These are phyloP conservation scores for Nitzschia sp. DNA, from an alignment of 108 stramenopile species.

Conservation along the genomic window DNA sequence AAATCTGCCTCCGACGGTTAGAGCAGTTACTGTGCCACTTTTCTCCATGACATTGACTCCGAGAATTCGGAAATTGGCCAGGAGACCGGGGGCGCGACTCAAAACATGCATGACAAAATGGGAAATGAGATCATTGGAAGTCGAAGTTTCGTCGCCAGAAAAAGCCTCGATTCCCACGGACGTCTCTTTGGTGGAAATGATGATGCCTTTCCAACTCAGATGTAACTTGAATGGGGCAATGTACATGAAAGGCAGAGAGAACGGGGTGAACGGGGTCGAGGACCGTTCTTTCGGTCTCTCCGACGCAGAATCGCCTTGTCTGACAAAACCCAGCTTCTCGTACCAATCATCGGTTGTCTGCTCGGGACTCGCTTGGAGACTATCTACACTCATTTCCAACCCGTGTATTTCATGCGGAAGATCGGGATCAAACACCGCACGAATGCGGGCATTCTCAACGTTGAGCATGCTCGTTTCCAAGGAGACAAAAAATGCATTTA, in stretches of 20 bases:
- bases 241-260: conserved; percentile 13
- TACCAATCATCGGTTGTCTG: conserved; percentile 14
- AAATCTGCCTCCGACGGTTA: neutral
- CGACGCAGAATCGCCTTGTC: neutral
- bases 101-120: conserved; percentile 15
- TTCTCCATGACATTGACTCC: conserved; percentile 19
- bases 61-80: conserved; percentile 10
- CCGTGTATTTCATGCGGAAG: neutral
- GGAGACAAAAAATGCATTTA: neutral
- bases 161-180: conserved; percentile 1
- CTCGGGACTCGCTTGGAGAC: conserved; percentile 3
- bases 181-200: conserved; percentile 3
- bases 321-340: neutral
- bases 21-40: conserved; percentile 1
- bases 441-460: neutral
- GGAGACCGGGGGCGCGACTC: conserved; percentile 11
- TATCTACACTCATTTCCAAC: conserved; percentile 6
- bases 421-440: conserved; percentile 1
- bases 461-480: neutral
- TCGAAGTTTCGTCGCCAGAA: neutral
- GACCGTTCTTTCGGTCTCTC: neutral
- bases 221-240: conserved; percentile 12
- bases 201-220: conserved; percentile 14
- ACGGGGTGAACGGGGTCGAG: too few species aligned
- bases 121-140: conserved; percentile 9